Percentiles rank a stretch among this genome's conserved stretches.
Conservation (phyloP, 164 flowering plant species). For the Kingdonia uniflora region DNA sequence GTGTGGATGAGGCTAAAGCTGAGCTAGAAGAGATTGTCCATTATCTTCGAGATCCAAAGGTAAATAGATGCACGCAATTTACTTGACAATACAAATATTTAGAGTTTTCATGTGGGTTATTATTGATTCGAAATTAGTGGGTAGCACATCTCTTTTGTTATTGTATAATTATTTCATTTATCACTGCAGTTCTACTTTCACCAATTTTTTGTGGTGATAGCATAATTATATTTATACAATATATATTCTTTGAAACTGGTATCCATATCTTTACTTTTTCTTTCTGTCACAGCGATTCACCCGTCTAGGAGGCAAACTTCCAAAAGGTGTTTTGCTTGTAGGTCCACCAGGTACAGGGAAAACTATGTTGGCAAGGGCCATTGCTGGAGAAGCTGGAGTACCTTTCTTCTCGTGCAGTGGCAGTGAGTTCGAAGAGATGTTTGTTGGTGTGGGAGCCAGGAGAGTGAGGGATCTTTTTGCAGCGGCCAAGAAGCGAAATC, state of each 20-base stretch:
- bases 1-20: conserved; percentile 97
- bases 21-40: conserved; percentile 99
- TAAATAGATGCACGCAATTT: no score
- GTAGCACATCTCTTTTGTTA: no score
- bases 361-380: conserved; percentile 98
- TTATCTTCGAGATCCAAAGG: conserved; percentile 91
- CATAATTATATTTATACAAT: no score
- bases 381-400: conserved; percentile 99
- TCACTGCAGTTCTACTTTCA: no score
- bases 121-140: no score
- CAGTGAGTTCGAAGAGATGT: conserved; percentile 99
- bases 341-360: conserved; percentile 95
- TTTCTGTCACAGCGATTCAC: conserved; percentile 69
- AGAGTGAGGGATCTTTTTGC: conserved; percentile 85
- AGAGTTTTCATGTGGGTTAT: no score
- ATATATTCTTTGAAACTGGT: no score
- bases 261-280: not conserved
- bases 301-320: conserved; percentile 95
- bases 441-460: conserved; percentile 98
- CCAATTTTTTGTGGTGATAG: no score
- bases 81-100: no score
- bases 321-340: conserved; percentile 94
- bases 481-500: conserved; percentile 86
- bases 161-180: no score
- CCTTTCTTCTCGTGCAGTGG: conserved; percentile 98